These are phyloP conservation scores for Penicillium bialowiezense DNA, from an alignment of 495 filamentous ascomycete species.

Conservation along the genomic window DNA sequence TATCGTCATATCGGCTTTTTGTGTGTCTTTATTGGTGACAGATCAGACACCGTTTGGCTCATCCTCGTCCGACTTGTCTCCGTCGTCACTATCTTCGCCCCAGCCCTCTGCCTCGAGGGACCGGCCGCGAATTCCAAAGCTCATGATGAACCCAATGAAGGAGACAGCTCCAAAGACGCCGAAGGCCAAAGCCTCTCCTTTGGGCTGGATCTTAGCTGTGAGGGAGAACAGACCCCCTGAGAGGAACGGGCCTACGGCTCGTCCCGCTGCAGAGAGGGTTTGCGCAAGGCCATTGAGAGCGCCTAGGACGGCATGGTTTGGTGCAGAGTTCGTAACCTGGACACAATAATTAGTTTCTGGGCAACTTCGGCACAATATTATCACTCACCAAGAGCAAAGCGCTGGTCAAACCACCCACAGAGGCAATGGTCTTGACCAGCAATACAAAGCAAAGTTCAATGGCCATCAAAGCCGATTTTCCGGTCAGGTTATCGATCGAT, in stretches of 20 bases:
- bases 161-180: constrained; percentile 77
- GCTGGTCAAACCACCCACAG: constrained; percentile 85
- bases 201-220: constrained; percentile 62
- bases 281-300: constrained; percentile 93
- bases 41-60: constrained; percentile 20
- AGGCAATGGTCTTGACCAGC: constrained; percentile 81
- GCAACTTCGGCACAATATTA: not conserved
- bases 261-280: constrained; percentile 85
- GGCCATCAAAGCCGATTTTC: constrained; percentile 61
- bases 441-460: constrained; percentile 74
- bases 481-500: constrained; percentile 39
- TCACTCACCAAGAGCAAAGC: constrained; percentile 75
- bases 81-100: constrained; percentile 52
- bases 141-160: constrained; percentile 72
- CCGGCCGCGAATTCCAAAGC: constrained; percentile 63
- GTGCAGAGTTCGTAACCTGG: constrained; percentile 90
- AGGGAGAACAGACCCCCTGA: constrained; percentile 81
- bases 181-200: constrained; percentile 84
- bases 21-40: not conserved
- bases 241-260: constrained; percentile 84
- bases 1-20: constrained; percentile 9
- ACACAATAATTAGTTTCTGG: constrained; percentile 10
- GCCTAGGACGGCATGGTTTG: constrained; percentile 80
- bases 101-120: constrained; percentile 61
- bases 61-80: constrained; percentile 50